phyloP scores from a whole-genome alignment of 495 filamentous ascomycete genomes.

The Penicillium waksmanii region DNA sequence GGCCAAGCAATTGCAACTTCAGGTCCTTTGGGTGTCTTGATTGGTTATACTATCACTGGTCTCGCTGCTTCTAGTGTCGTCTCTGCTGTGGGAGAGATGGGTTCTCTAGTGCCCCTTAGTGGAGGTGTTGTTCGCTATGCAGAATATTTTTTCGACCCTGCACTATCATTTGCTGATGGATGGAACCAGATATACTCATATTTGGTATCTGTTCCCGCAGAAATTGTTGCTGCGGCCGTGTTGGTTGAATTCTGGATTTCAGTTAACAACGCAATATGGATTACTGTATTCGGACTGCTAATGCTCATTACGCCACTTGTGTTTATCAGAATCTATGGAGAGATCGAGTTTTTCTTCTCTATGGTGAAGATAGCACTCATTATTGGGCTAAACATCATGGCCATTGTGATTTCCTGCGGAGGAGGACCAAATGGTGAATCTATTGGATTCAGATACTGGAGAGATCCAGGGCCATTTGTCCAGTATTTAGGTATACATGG shows the following conservation, averaged over 20 bases:
- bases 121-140: conserved; percentile 21
- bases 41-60: too few relatives aligned
- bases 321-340: too few relatives aligned
- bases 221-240: not conserved
- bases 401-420: conserved; percentile 23
- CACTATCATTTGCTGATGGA: not conserved
- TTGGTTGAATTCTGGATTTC: not conserved
- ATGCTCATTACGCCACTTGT: too few relatives aligned
- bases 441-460: conserved; percentile 30
- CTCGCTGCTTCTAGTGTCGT: conserved; percentile 14
- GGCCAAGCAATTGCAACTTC: conserved; percentile 52
- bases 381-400: too few relatives aligned
- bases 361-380: too few relatives aligned
- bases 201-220: not conserved
- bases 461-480: conserved; percentile 25
- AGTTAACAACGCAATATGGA: not conserved
- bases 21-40: too few relatives aligned
- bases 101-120: conserved; percentile 29
- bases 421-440: conserved; percentile 23
- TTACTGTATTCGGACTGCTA: not conserved
- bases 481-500: conserved; percentile 14
- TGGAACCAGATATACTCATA: conserved; percentile 1
- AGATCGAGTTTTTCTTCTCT: too few relatives aligned
- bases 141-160: not conserved
- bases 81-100: conserved; percentile 27